A percentile compares a stretch with the other conserved stretches of the same genome.
These are phyloP conservation scores for Colletotrichum tofieldiae DNA, from an alignment of 2,329 filamentous ascomycete species.

Conservation along the genomic window DNA sequence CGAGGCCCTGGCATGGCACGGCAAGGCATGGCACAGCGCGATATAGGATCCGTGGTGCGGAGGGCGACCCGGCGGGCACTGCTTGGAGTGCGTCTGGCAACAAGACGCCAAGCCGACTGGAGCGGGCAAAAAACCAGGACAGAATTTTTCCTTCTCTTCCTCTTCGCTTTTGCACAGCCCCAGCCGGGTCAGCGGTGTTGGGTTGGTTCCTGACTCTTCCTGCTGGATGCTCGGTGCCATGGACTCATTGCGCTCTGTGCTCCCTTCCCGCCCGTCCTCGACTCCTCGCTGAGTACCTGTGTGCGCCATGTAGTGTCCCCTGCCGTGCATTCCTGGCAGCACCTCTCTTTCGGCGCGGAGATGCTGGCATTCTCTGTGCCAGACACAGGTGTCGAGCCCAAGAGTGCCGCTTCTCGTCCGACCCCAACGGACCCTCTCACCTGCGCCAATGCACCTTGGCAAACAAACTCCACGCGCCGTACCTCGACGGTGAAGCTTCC, in stretches of 20 bases:
- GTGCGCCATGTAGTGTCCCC: background rate
- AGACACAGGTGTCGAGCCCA: background rate
- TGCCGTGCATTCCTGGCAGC: background rate
- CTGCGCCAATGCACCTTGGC: slow-evolving; percentile 10
- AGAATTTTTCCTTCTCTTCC: slow-evolving; percentile 1
- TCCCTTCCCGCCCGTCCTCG: background rate
- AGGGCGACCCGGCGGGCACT: background rate
- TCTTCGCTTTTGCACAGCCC: slow-evolving; percentile 37
- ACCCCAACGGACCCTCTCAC: slow-evolving; percentile 5
- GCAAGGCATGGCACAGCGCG: background rate
- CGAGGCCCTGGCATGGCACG: background rate
- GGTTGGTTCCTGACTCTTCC: slow-evolving; percentile 8
- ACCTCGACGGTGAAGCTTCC: background rate
- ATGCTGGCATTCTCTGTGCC: background rate
- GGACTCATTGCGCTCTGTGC: slow-evolving; percentile 27
- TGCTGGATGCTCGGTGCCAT: slow-evolving; percentile 19
- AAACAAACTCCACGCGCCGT: slow-evolving; percentile 11
- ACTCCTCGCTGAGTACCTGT: too few species aligned
- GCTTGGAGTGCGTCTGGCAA: background rate
- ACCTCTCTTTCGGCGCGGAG: background rate
- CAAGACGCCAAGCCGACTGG: slow-evolving; percentile 30
- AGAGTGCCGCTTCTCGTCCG: background rate
- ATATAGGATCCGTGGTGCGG: background rate
- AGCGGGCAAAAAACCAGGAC: background rate
- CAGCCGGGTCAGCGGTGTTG: slow-evolving; percentile 20